Base-by-base conservation (phyloP, 306 rosid genomes). In the Lathyrus oleraceus region DNA sequence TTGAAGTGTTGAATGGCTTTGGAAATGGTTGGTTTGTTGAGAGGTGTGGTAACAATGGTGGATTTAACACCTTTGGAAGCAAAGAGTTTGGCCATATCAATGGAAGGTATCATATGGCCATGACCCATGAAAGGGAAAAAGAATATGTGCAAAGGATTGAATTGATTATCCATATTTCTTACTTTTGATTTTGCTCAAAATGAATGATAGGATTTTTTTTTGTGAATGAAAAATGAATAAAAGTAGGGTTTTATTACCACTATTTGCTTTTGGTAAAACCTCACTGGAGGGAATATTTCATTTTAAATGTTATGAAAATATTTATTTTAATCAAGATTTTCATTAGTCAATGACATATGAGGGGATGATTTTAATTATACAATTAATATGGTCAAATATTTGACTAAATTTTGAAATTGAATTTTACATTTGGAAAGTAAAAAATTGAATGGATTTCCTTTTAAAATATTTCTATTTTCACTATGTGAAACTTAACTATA, bases 31-130 rank as follows among this genome's bases (percentile, higher is more conserved):
- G 72, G 75, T 75, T 62, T 76, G 42, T 70, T 68, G 69, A 65
- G 21, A 1, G 88, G 78, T 43, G 90, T 84, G 69, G 90, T 78
- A 57, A 88, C 47, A 19, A 88, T 75, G 43, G 87, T 82, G 65
- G 81, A 47, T 7, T 39, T 72, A 1, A 76, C 28, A 5, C 72
- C 78, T 58, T 32, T 61, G 20, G 61, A 19, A 1, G 85, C 74
- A 49, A 88, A 82, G 48, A 84, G 38, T 61, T 81, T 74, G 57
- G 89, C 95, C 72, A 82, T 76, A 32, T 76, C 78, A 43, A 53
- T 0, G 0, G 16, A 20, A 1, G 76, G 85, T 2, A 72, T 72
- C 1, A 71, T 51, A 27, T 76, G 75, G 61, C 89, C 87, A 3
- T 73, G 81, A 27, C 65, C 82, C 13, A 81, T 11, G 63, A 81